phyloP scores from a whole-genome alignment of 371 early-diverging fungal species.

The Gilbertella persicaria region DNA sequence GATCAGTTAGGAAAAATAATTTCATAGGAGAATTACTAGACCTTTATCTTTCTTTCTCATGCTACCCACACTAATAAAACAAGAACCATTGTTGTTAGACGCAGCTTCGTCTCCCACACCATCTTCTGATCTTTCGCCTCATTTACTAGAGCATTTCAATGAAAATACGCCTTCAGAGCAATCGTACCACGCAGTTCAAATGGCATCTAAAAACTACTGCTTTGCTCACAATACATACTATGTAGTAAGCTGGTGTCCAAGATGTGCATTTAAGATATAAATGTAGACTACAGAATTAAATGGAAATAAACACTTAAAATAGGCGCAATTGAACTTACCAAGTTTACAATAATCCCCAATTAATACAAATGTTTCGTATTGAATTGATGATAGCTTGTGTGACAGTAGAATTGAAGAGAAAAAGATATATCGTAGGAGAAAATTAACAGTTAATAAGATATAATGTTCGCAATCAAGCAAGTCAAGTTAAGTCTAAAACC shows the following conservation, averaged over 20 bases:
- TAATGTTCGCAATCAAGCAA: too few species aligned
- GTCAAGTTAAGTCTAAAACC: too few species aligned
- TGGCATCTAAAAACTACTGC: slow-evolving; percentile 19
- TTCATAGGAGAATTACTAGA: slow-evolving; percentile 4
- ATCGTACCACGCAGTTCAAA: slow-evolving; percentile 20
- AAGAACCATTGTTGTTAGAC: neutral
- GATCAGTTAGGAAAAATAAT: slow-evolving; percentile 15
- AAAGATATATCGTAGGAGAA: too few species aligned
- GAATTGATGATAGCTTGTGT: too few species aligned
- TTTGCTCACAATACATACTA: slow-evolving; percentile 20
- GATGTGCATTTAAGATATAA: slow-evolving; percentile 19
- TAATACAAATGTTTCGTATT: too few species aligned
- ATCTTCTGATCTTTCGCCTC: slow-evolving; percentile 5
- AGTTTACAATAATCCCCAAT: too few species aligned
- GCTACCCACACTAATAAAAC: neutral
- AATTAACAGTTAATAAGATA: too few species aligned
- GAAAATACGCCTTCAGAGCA: slow-evolving; percentile 8
- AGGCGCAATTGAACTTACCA: too few species aligned
- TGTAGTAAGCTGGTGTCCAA: slow-evolving; percentile 20
- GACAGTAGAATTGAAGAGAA: too few species aligned
- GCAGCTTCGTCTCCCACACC: neutral
- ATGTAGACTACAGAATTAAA: too few species aligned
- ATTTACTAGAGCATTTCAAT: slow-evolving; percentile 3
- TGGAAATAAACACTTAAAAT: too few species aligned
- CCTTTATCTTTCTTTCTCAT: neutral